These are phyloP conservation scores for Pleurotus cornucopiae DNA, from an alignment of 768 basidiomycete species.

Conservation along the genomic window DNA sequence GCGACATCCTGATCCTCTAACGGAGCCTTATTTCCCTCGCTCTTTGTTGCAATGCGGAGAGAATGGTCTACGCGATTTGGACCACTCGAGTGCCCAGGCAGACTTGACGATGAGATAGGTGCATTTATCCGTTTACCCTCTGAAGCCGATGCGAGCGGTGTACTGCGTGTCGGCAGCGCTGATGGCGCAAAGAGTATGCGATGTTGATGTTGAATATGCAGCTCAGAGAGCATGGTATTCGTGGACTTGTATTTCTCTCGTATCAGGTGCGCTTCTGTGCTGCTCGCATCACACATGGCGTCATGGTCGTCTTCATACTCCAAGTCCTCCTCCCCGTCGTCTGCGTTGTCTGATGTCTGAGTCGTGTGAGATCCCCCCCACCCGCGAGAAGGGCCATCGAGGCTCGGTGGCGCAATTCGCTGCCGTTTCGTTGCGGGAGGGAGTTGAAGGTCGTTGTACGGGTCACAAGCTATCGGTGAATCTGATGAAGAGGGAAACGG, in stretches of 20 bases:
- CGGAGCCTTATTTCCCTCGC: neutral
- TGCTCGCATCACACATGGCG: too few relatives aligned
- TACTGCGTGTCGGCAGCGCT: neutral
- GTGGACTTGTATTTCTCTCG: slow-evolving; percentile 49
- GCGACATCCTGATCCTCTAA: slow-evolving; percentile 39
- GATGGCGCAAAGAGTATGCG: slow-evolving; percentile 38
- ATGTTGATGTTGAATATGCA: slow-evolving; percentile 67
- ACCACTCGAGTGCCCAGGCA: too few relatives aligned
- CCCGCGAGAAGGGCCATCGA: slow-evolving; percentile 49
- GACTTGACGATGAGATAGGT: too few relatives aligned
- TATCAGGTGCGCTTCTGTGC: neutral
- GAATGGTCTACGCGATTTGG: too few relatives aligned
- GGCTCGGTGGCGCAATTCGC: slow-evolving; percentile 44
- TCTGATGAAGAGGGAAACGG: slow-evolving; percentile 29
- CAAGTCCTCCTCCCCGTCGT: slow-evolving; percentile 30
- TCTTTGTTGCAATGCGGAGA: neutral
- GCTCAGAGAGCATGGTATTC: slow-evolving; percentile 65
- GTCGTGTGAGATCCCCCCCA: slow-evolving; percentile 25
- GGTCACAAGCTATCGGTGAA: slow-evolving; percentile 10
- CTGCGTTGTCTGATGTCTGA: slow-evolving; percentile 17
- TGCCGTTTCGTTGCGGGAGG: slow-evolving; percentile 46
- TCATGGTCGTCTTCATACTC: slow-evolving; percentile 23
- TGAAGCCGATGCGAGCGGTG: too few relatives aligned
- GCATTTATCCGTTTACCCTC: too few relatives aligned
- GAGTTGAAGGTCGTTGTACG: slow-evolving; percentile 10